Conservation (phyloP, 495 filamentous ascomycete species). For the Sabuloglossum arenarium region DNA sequence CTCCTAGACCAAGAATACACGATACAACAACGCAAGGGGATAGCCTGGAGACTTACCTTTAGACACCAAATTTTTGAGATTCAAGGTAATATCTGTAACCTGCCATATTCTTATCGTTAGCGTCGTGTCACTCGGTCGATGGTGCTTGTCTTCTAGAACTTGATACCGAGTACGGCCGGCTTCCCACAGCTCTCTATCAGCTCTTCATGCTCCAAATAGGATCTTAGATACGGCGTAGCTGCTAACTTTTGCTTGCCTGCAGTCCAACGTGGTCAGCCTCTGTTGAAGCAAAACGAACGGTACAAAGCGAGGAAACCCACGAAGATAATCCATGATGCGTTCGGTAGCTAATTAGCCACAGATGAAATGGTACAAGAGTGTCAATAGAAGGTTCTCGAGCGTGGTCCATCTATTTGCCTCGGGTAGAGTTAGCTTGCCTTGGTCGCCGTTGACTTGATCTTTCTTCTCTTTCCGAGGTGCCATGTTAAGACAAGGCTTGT, state of each 20-base stretch:
- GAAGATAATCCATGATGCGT: constrained; percentile 35
- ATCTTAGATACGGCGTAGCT: neutral
- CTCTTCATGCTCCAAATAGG: neutral
- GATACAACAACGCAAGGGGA: neutral
- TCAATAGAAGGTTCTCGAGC: neutral
- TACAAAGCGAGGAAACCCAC: constrained; percentile 18
- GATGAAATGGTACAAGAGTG: neutral
- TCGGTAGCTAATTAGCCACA: constrained; percentile 10
- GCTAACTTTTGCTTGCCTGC: constrained; percentile 37
- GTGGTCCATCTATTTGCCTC: neutral
- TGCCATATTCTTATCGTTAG: constrained; percentile 12
- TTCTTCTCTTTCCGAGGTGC: constrained; percentile 14
- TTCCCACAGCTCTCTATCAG: constrained; percentile 11
- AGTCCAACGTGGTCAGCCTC: neutral
- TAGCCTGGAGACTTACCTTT: constrained; percentile 24
- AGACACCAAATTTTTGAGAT: constrained; percentile 46
- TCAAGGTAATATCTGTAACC: constrained; percentile 43
- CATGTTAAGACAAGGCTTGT: neutral
- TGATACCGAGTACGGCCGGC: constrained; percentile 39
- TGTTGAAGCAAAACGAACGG: neutral
- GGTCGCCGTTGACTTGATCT: constrained; percentile 20
- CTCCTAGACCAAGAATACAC: neutral
- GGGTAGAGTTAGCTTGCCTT: constrained; percentile 18
- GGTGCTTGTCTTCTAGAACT: neutral
- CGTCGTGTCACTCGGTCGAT: neutral